phyloP scores from a whole-genome alignment of 2,329 filamentous ascomycete species.

The Talaromyces sp. region DNA sequence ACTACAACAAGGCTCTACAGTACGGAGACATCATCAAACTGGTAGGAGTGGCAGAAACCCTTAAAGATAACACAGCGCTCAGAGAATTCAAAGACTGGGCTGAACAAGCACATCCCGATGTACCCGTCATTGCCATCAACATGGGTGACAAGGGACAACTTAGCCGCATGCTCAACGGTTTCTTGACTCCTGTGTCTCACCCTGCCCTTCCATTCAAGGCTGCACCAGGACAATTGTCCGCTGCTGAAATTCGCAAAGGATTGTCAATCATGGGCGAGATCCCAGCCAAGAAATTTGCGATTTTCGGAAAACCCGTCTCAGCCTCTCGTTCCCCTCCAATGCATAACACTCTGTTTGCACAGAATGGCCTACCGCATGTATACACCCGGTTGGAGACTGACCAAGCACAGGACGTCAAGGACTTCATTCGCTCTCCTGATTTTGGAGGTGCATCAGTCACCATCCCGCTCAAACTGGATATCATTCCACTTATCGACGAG shows the following conservation, averaged over 20 bases:
- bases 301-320: slow-evolving; percentile 82
- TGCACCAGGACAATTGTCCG: slow-evolving; percentile 88
- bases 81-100: slow-evolving; percentile 77
- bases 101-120: slow-evolving; percentile 61
- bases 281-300: slow-evolving; percentile 69
- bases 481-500: slow-evolving; percentile 75
- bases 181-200: slow-evolving; percentile 93
- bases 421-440: slow-evolving; percentile 63
- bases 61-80: slow-evolving; percentile 84
- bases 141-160: slow-evolving; percentile 87
- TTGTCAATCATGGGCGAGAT: slow-evolving; percentile 77
- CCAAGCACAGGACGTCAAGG: slow-evolving; percentile 55
- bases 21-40: slow-evolving; percentile 94
- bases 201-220: slow-evolving; percentile 86
- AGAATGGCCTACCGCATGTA: slow-evolving; percentile 76
- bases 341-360: slow-evolving; percentile 78
- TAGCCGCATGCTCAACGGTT: slow-evolving; percentile 82
- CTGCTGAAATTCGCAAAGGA: slow-evolving; percentile 77
- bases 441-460: slow-evolving; percentile 96
- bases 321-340: slow-evolving; percentile 81
- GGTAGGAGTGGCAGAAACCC: slow-evolving; percentile 69
- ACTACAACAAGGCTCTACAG: slow-evolving; percentile 85
- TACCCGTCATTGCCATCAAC: slow-evolving; percentile 91
- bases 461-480: slow-evolving; percentile 87
- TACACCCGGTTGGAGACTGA: slow-evolving; percentile 76